Evolutionary conservation across 345 rosid genomes (phyloP).

Genomic region (Melastoma malabathricum): DNA sequence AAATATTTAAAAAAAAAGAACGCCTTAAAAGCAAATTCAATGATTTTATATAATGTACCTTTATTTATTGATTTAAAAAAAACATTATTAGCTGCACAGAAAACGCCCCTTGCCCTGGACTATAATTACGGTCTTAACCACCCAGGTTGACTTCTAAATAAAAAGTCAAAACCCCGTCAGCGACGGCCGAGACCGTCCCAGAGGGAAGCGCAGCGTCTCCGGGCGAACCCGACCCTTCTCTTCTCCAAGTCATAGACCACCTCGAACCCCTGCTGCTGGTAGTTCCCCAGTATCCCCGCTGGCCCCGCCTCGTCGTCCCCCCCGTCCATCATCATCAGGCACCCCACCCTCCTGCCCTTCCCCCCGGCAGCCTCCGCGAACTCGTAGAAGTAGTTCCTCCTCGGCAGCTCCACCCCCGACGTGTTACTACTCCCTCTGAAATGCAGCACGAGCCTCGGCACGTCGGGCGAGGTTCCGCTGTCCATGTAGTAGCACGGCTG

Average conservation of each 20-base stretch:
- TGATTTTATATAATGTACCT: too few species aligned
- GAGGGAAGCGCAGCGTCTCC: slow-evolving; percentile 68
- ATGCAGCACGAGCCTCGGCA: slow-evolving; percentile 47
- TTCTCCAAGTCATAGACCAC: slow-evolving; percentile 82
- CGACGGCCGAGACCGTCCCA: slow-evolving; percentile 55
- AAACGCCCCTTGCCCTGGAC: too few species aligned
- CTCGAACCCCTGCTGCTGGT: slow-evolving; percentile 92
- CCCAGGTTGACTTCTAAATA: background rate
- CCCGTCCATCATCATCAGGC: slow-evolving; percentile 88
- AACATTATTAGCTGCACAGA: too few species aligned
- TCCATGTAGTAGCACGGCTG: too few species aligned
- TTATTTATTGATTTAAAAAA: too few species aligned
- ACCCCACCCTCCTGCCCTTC: slow-evolving; percentile 42
- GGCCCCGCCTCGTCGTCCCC: slow-evolving; percentile 86
- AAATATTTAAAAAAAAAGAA: too few species aligned
- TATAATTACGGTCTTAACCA: too few species aligned
- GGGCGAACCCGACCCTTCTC: slow-evolving; percentile 65
- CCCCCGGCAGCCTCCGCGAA: slow-evolving; percentile 49
- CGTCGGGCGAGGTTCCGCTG: too few species aligned
- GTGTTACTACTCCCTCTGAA: slow-evolving; percentile 50
- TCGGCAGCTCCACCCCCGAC: slow-evolving; percentile 67
- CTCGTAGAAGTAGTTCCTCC: slow-evolving; percentile 66
- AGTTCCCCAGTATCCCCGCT: slow-evolving; percentile 68
- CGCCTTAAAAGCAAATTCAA: too few species aligned
- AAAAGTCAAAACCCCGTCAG: slow-evolving; percentile 8